Evolutionary conservation across 805 yeast species (phyloP), one percentile per base, ranked within the genome.

Genomic region (Blastobotrys parvus): DNA sequence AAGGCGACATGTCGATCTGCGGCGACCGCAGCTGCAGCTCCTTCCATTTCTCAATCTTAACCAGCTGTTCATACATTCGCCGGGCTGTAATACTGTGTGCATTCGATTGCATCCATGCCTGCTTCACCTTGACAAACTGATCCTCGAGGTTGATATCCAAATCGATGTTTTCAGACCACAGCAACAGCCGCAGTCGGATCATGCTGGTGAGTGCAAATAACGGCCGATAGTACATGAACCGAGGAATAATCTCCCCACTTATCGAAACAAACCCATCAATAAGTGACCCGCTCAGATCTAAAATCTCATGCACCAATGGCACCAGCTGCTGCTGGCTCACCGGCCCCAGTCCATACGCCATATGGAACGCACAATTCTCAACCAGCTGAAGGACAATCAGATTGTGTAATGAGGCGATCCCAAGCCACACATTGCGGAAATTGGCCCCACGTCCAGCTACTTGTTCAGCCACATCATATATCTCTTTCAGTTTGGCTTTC

Each of bases 91-190:
- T 23, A 17, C 39, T 36, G 10, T 18, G 16, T 3, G 31, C 17
- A 3, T 25, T 38, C 17, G 22, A n/a, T 6, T 10, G 13, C 32
- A 50, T 51, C 56, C 66, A 62, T 16, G 52, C 56, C 30, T 46
- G 45, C 11, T 41, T 29, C 8, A 59, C 51, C 2, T 52, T 38
- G 11, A 40, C 49, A 27, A 53, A 46, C 16, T 48, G 38, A 17
- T 57, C 52, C 32, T 53, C 56, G 2, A 56, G 49, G 11, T 55
- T 47, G 8, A 60, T 56, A 19, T 57, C 56, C 17, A 48, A 39
- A 17, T n/a, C 17, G 22, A 7, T 41, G 22, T 56, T 56, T 38
- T 38, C 20, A 21, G 45, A 21, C 49, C 50, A 44, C 16, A 45
- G 36, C 27, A 51, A 27, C 23, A 49, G 35, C 17, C 49, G 31